These are phyloP conservation scores for Syzygium grande DNA, from an alignment of 345 rosid species.

Conservation along the genomic window DNA sequence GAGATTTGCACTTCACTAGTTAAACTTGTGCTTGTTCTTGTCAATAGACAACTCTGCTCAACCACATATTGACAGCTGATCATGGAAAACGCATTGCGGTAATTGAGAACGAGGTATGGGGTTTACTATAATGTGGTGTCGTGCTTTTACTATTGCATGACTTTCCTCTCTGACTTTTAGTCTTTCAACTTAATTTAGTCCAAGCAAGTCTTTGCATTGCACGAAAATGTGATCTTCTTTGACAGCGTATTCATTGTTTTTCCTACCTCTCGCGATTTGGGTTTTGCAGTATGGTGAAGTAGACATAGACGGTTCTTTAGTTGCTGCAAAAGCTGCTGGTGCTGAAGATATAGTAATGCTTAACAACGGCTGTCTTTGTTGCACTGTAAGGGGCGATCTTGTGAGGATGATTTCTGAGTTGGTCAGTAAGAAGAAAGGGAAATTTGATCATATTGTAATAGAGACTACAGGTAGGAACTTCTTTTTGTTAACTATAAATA, in stretches of 20 bases:
- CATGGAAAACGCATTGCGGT: slow-evolving; percentile 97
- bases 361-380: slow-evolving; percentile 95
- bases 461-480: slow-evolving; percentile 73
- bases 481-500: not conserved
- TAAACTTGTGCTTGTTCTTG: not conserved
- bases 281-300: slow-evolving; percentile 77
- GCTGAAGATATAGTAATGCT: slow-evolving; percentile 91
- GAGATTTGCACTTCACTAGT: not conserved
- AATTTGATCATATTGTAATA: slow-evolving; percentile 83
- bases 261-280: not conserved
- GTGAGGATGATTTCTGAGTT: slow-evolving; percentile 88
- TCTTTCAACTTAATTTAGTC: not conserved
- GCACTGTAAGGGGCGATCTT: slow-evolving; percentile 97
- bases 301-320: slow-evolving; percentile 92
- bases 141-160: not conserved
- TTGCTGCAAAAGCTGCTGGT: slow-evolving; percentile 82
- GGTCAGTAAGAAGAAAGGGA: slow-evolving; percentile 74
- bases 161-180: not conserved
- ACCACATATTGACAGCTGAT: slow-evolving; percentile 88
- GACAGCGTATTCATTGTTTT: not conserved
- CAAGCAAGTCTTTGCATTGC: not conserved
- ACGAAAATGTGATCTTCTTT: not conserved
- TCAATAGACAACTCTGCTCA: slow-evolving; percentile 80
- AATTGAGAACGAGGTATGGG: slow-evolving; percentile 83
- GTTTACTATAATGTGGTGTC: not conserved